Conservation (phyloP, 108 stramenopile genomes). For the Fragilariopsis cylindrus region DNA sequence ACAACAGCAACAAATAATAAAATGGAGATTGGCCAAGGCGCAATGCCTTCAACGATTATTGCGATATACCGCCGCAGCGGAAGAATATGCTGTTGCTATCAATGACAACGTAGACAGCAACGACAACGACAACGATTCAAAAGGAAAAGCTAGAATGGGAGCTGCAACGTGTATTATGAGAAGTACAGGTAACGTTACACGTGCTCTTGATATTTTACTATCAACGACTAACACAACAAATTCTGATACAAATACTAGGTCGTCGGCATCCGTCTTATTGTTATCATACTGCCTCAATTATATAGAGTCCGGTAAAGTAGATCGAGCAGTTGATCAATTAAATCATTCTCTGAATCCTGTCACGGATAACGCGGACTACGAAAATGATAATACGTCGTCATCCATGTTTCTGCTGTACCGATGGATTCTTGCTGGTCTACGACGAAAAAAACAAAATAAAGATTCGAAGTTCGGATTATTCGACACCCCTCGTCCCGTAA, state of each 20-base stretch:
- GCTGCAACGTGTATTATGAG: slow-evolving; percentile 51
- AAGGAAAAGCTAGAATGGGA: slow-evolving; percentile 17
- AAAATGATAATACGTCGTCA: not conserved
- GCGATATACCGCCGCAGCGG: slow-evolving; percentile 46
- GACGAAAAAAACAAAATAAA: not conserved
- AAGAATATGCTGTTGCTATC: slow-evolving; percentile 26
- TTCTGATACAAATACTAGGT: no score
- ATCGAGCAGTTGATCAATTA: not conserved
- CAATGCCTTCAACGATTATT: slow-evolving; percentile 58
- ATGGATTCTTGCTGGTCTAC: not conserved
- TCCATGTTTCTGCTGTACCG: not conserved
- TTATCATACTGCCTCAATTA: slow-evolving; percentile 1
- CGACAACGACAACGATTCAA: not conserved
- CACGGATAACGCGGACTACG: not conserved
- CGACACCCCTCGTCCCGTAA: slow-evolving; percentile 2
- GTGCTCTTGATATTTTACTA: not conserved
- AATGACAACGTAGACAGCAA: not conserved
- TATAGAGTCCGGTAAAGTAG: not conserved
- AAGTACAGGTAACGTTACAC: not conserved
- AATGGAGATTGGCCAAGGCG: slow-evolving; percentile 41
- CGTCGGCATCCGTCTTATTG: not conserved
- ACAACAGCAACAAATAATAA: not conserved
- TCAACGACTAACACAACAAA: no score
- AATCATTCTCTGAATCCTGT: not conserved
- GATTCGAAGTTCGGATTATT: not conserved